Percentiles rank a stretch among this genome's conserved stretches.
Evolutionary conservation across 148 eudicot species (phyloP).

Genomic region (Silene latifolia): DNA sequence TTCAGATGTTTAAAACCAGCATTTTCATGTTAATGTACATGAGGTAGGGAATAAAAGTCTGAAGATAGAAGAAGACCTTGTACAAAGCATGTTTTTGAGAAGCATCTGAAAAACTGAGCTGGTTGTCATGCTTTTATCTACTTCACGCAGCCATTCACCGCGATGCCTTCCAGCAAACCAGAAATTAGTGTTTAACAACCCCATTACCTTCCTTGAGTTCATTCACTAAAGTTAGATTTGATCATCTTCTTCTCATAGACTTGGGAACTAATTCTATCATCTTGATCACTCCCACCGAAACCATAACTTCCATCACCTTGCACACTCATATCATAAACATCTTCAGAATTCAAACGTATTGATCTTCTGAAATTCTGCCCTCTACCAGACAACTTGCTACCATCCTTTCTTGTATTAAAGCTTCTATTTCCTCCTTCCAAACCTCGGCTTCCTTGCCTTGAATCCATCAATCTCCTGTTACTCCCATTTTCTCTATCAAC

Average conservation of each 20-base stretch:
- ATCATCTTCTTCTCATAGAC: slow-evolving; percentile 5
- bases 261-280: slow-evolving; percentile 7
- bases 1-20: neutral
- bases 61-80: neutral
- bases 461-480: slow-evolving; percentile 18
- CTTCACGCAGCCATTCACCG: neutral
- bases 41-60: neutral
- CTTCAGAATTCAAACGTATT: slow-evolving; percentile 23
- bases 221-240: slow-evolving; percentile 1
- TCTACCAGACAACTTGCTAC: slow-evolving; percentile 14
- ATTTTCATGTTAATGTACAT: neutral
- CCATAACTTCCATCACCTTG: slow-evolving; percentile 68
- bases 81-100: neutral
- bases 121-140: neutral
- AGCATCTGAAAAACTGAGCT: neutral
- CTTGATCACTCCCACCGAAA: slow-evolving; percentile 24
- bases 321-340: slow-evolving; percentile 56
- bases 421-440: slow-evolving; percentile 10
- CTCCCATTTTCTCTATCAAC: slow-evolving; percentile 11
- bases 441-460: slow-evolving; percentile 13
- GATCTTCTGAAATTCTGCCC: slow-evolving; percentile 15
- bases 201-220: neutral
- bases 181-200: neutral
- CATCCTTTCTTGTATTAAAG: neutral
- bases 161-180: neutral